These are phyloP conservation scores for Tuber indicum DNA, from an alignment of 495 filamentous ascomycete genomes.

Conservation along the genomic window DNA sequence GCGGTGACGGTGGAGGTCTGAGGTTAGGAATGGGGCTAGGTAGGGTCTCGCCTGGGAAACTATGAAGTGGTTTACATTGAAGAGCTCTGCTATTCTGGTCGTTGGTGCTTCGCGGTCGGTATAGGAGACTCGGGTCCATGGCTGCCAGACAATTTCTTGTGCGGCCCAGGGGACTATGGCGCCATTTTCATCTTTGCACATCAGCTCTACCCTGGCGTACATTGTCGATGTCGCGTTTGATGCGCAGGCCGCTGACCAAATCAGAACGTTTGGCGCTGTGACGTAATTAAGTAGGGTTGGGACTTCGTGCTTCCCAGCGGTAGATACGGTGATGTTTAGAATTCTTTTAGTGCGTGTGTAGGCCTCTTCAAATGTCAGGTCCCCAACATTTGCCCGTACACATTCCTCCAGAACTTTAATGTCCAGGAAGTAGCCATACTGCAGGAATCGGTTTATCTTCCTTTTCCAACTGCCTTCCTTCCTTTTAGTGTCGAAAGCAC, in stretches of 20 bases:
- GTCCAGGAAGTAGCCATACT: conserved; percentile 78
- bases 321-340: conserved; percentile 85
- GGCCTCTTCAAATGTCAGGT: conserved; percentile 90
- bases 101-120: conserved; percentile 74
- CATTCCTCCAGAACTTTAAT: conserved; percentile 75
- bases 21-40: conserved; percentile 75
- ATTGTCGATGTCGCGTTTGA: conserved; percentile 78
- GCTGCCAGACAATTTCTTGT: conserved; percentile 59
- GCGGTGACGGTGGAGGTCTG: conserved; percentile 63
- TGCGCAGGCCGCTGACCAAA: conserved; percentile 89
- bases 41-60: conserved; percentile 73
- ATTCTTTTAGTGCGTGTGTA: conserved; percentile 79
- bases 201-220: conserved; percentile 37
- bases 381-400: conserved; percentile 76
- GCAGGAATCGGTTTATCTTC: conserved; percentile 55
- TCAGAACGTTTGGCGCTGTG: conserved; percentile 88
- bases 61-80: conserved; percentile 89
- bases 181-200: conserved; percentile 76
- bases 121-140: conserved; percentile 63
- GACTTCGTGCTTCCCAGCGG: conserved; percentile 62
- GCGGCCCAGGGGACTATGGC: conserved; percentile 74
- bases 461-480: conserved; percentile 24
- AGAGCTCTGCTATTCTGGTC: conserved; percentile 76
- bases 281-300: conserved; percentile 87
- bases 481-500: conserved; percentile 58